A percentile compares a stretch with the other conserved stretches of the same genome.
phyloP scores from a whole-genome alignment of 345 rosid genomes.

The Hevea brasiliensis region DNA sequence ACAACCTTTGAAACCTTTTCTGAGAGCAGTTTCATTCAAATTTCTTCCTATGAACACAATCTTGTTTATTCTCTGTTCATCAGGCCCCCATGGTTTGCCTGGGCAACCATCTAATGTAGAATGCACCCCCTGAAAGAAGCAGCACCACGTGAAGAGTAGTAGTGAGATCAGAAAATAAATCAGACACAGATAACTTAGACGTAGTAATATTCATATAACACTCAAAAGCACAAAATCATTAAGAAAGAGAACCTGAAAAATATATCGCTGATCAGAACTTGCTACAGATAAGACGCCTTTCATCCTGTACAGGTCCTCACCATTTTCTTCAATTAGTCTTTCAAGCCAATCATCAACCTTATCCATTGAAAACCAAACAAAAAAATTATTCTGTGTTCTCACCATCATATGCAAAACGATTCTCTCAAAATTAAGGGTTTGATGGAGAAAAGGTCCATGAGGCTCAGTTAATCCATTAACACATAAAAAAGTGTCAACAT shows the following conservation, averaged over 20 bases:
- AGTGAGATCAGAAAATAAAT: too few relatives aligned
- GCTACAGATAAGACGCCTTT: constrained; percentile 58
- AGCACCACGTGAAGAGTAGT: background rate
- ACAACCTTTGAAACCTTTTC: constrained; percentile 69
- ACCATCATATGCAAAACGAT: too few relatives aligned
- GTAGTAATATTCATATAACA: background rate
- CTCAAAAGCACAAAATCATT: background rate
- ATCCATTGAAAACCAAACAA: constrained; percentile 15
- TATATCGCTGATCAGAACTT: constrained; percentile 48
- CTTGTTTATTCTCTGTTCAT: constrained; percentile 65
- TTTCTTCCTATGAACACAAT: constrained; percentile 68
- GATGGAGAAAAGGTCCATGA: too few relatives aligned
- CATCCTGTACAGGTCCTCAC: constrained; percentile 72
- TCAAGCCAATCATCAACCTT: constrained; percentile 82
- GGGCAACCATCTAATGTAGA: constrained; percentile 59
- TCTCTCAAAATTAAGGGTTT: background rate
- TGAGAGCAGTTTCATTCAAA: constrained; percentile 54
- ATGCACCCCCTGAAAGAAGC: constrained; percentile 51
- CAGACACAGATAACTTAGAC: background rate
- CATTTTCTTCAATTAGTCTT: constrained; percentile 66
- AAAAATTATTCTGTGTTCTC: too few relatives aligned
- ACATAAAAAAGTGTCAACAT: background rate
- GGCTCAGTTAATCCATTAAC: background rate
- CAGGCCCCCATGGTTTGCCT: constrained; percentile 57
- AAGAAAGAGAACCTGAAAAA: constrained; percentile 52